phyloP scores from a whole-genome alignment of 805 yeast genomes.

The Maudiozyma turicensis region DNA sequence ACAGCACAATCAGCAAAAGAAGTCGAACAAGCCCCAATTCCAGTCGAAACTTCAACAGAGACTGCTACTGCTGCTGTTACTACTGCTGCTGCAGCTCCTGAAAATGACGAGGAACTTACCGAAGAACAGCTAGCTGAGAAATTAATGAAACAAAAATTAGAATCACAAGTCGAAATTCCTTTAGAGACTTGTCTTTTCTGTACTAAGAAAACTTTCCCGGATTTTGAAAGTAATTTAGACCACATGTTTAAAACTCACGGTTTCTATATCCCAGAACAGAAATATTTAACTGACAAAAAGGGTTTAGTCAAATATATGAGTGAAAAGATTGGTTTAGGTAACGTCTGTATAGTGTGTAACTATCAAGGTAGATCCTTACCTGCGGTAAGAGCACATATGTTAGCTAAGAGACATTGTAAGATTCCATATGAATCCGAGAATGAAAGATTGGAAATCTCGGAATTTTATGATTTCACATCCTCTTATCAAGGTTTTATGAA shows the following conservation, averaged over 20 bases:
- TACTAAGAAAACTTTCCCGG: conserved; percentile 39
- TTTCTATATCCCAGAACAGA: conserved; percentile 76
- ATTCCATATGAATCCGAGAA: conserved; percentile 82
- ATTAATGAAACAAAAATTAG: conserved; percentile 32
- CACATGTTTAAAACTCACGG: conserved; percentile 82
- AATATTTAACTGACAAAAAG: conserved; percentile 54
- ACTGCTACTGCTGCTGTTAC: neutral
- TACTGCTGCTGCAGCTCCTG: conserved; percentile 1
- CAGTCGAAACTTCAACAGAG: neutral
- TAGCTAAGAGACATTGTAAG: conserved; percentile 73
- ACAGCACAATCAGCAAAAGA: conserved; percentile 2
- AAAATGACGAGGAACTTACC: conserved; percentile 26
- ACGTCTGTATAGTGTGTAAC: conserved; percentile 73
- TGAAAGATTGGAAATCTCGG: conserved; percentile 80
- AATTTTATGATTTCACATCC: conserved; percentile 80
- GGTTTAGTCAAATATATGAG: conserved; percentile 75
- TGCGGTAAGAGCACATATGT: conserved; percentile 88
- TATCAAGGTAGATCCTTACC: conserved; percentile 80
- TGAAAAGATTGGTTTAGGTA: conserved; percentile 88
- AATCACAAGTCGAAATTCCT: conserved; percentile 38
- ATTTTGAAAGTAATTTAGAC: conserved; percentile 35
- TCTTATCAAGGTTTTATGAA: conserved; percentile 39
- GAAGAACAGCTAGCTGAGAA: conserved; percentile 33
- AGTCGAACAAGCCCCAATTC: neutral
- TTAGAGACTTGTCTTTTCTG: conserved; percentile 47